Base-by-base conservation (phyloP, 345 rosid genomes). In the Linum lewisii region DNA sequence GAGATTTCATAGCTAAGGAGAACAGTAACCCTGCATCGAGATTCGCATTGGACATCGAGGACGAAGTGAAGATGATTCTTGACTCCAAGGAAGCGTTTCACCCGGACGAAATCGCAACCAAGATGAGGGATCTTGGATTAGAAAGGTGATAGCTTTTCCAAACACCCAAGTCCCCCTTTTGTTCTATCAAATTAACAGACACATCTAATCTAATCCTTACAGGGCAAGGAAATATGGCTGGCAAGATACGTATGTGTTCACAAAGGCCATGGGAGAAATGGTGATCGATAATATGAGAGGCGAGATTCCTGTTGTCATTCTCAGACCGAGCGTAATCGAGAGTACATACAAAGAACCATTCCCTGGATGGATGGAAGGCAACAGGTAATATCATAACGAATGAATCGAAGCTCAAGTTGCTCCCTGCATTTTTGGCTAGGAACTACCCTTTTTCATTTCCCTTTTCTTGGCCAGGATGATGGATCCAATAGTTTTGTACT, bases 401-500 rank as follows among this genome's bases (percentile, higher is more conserved):
- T 51, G 54, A 3, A 10, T 24, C 25, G 14, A 15, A 52, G 22
- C 56, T 52, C 15, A 10, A 19, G 7, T 19, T 52, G 7, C 34
- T 3, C 21, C 1, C 25, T 51, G 22, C 8, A 4, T 21, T 21
- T 52, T 20, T 24, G 23, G 15, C 23, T 24, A 6, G 56, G 9
- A 52, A 24, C 56, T 10, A 52, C 24, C 22, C 25, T 5, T 5
- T n/a, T 52, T 21, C 16, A 13, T n/a, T 20, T 53, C 8, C 16
- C 21, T 53, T 23, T 11, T 42, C 18, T 29, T 29, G 34, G 24
- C 15, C 68, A 77, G 84, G 64, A 60, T 78, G 78, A 94, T 94
- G 95, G 99, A 94, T 77, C 85, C 82, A 14, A 3, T 81, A 4
- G 50, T 81, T 24, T 21, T 75, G 21, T 66, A 69, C 44, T 66